Conservation (phyloP, 2,329 filamentous ascomycete genomes). For the Microsporum canis region DNA sequence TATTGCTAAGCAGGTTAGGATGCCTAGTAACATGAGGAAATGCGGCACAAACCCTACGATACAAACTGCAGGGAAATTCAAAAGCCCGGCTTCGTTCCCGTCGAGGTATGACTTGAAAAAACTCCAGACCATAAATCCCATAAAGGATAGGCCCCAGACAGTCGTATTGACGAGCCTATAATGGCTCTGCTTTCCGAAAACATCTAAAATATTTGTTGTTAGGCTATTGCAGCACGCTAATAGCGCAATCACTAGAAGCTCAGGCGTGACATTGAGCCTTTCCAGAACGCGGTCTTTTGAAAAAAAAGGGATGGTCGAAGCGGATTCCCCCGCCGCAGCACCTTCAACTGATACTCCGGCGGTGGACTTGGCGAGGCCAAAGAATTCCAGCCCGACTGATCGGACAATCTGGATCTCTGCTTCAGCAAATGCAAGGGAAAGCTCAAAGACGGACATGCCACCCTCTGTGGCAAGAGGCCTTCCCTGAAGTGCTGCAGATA, state of each 20-base stretch:
- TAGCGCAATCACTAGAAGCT: slow-evolving; percentile 74
- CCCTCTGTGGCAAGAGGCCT: slow-evolving; percentile 70
- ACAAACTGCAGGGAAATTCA: slow-evolving; percentile 86
- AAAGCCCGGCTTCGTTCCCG: slow-evolving; percentile 46
- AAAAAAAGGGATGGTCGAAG: slow-evolving; percentile 29
- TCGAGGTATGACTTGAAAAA: slow-evolving; percentile 42
- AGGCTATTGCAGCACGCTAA: slow-evolving; percentile 85
- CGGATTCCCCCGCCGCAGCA: slow-evolving; percentile 20
- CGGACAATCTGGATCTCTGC: slow-evolving; percentile 78
- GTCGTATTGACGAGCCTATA: slow-evolving; percentile 78
- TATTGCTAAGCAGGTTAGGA: slow-evolving; percentile 61
- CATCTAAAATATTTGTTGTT: slow-evolving; percentile 68
- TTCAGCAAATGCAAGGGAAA: slow-evolving; percentile 90
- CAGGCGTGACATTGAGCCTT: slow-evolving; percentile 76
- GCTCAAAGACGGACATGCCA: slow-evolving; percentile 92
- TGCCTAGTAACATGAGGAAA: slow-evolving; percentile 72
- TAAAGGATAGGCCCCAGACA: slow-evolving; percentile 83
- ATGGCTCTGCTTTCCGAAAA: slow-evolving; percentile 66
- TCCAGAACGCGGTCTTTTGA: slow-evolving; percentile 52
- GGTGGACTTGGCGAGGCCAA: slow-evolving; percentile 39
- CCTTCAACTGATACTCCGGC: slow-evolving; percentile 31
- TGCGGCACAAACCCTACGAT: slow-evolving; percentile 93
- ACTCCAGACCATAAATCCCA: slow-evolving; percentile 72
- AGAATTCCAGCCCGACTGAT: slow-evolving; percentile 61
- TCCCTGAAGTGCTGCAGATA: slow-evolving; percentile 80